A percentile compares a stretch with the other conserved stretches of the same genome.
phyloP scores from a whole-genome alignment of 306 rosid species.

The Hippophae rhamnoides region DNA sequence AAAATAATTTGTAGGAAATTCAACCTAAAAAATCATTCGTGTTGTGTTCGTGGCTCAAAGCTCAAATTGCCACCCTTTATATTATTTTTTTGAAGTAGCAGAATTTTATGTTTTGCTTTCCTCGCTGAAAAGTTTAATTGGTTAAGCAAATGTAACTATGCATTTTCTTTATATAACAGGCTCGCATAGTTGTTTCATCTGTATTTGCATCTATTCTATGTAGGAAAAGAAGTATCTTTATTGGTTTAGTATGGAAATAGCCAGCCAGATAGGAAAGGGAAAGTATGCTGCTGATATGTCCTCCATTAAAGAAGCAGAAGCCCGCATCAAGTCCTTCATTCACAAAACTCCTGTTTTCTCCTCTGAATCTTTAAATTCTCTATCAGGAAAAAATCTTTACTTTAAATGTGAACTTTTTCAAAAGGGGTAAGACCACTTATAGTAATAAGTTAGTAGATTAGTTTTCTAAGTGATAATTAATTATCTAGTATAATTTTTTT shows the following conservation, averaged over 20 bases:
- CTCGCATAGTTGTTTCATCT: not conserved
- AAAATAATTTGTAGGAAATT: no score
- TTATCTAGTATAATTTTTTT: not conserved
- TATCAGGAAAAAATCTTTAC: constrained; percentile 60
- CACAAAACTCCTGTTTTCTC: constrained; percentile 61
- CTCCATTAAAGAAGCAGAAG: constrained; percentile 64
- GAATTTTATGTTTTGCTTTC: no score
- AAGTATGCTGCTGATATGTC: constrained; percentile 77
- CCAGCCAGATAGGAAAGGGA: constrained; percentile 28
- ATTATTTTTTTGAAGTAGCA: no score
- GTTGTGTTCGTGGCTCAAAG: no score
- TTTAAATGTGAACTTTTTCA: constrained; percentile 89
- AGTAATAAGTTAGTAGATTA: not conserved
- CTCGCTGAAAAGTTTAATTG: no score
- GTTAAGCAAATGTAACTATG: no score
- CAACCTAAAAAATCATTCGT: no score
- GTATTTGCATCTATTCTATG: constrained; percentile 4
- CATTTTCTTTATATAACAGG: not conserved
- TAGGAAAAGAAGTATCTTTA: constrained; percentile 5
- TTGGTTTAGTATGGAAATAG: constrained; percentile 41
- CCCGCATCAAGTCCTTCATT: constrained; percentile 43
- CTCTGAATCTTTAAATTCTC: constrained; percentile 50
- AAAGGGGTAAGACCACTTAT: constrained; percentile 52
- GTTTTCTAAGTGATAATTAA: not conserved
- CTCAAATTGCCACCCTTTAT: no score